phyloP scores from a whole-genome alignment of 352 stramenopile species.

The Pythium rishiriense region DNA sequence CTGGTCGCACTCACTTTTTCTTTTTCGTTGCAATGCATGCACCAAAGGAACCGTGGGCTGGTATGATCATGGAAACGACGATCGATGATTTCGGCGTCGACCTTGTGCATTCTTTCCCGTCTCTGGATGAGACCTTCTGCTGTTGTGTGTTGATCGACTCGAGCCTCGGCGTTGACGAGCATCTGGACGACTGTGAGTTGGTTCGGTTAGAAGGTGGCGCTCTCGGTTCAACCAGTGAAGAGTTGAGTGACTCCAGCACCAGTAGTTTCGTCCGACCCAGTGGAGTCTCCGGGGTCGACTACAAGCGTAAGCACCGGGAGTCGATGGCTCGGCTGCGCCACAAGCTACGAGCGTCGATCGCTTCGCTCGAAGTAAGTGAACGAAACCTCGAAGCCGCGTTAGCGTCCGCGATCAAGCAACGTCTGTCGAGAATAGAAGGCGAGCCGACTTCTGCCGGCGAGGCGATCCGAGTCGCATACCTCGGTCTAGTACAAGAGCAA shows the following conservation, averaged over 20 bases:
- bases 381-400: neutral
- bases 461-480: neutral
- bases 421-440: neutral
- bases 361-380: neutral
- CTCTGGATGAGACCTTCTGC: constrained; percentile 1
- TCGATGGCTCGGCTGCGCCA: neutral
- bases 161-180: neutral
- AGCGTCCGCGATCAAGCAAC: neutral
- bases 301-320: neutral
- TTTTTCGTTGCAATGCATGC: no score
- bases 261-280: neutral
- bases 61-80: no score
- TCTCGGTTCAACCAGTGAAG: neutral
- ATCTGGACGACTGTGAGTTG: constrained; percentile 2
- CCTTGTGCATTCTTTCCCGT: neutral
- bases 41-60: no score
- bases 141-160: constrained; percentile 4
- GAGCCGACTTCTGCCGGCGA: neutral
- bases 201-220: neutral
- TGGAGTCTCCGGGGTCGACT: neutral
- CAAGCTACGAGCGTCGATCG: neutral
- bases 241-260: neutral
- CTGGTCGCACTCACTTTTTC: no score
- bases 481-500: neutral
- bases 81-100: neutral